A percentile compares a stretch with the other conserved stretches of the same genome.
Evolutionary conservation across 1,284 basidiomycete species (phyloP).

Genomic region (Wallemia hederae): DNA sequence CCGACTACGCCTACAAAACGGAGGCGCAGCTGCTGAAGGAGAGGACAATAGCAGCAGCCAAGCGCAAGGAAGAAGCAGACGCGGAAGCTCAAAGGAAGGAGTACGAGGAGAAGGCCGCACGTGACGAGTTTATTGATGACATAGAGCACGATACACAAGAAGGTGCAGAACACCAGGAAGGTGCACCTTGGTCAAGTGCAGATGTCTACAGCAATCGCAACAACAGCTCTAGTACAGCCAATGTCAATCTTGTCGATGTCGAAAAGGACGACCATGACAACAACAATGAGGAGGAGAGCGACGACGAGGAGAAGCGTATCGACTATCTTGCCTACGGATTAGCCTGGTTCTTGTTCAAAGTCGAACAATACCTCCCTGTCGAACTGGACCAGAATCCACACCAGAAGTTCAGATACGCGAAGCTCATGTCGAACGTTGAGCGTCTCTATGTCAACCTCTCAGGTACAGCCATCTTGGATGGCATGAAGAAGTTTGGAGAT

Average conservation of each 20-base stretch:
- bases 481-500: background rate
- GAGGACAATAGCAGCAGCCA: background rate
- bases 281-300: background rate
- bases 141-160: background rate
- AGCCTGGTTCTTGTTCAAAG: background rate
- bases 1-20: background rate
- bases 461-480: background rate
- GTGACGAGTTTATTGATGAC: background rate
- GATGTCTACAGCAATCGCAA: background rate
- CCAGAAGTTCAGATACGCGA: background rate
- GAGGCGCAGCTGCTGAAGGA: background rate
- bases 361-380: background rate
- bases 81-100: background rate
- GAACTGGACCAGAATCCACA: background rate
- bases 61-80: background rate
- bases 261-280: background rate
- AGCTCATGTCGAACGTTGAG: slow-evolving; percentile 1
- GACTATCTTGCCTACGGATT: background rate
- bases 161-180: background rate
- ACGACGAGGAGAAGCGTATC: background rate
- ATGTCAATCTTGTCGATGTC: background rate
- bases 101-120: background rate
- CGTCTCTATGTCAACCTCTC: background rate
- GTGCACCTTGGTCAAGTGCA: background rate
- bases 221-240: too few species aligned